Conservation (phyloP, 1,139 yeast genomes). For the Suhomyces chickasaworum region DNA sequence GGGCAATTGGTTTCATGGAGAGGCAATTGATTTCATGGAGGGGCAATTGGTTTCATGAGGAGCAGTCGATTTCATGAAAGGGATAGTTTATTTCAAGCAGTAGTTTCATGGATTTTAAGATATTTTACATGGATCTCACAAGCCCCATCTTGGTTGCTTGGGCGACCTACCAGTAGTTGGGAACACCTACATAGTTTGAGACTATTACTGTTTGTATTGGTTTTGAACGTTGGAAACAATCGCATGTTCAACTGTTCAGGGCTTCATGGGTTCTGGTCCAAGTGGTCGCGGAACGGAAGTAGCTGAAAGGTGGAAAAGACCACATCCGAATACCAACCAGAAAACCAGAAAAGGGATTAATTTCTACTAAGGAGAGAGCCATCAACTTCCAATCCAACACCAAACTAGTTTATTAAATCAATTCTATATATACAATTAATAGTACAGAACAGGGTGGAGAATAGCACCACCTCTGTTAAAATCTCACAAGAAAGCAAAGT, state of each 20-base stretch:
- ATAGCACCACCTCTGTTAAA: no score
- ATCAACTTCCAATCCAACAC: background rate
- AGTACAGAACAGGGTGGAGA: background rate
- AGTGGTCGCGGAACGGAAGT: no score
- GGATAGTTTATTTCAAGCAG: no score
- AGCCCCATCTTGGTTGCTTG: background rate
- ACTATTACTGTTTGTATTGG: background rate
- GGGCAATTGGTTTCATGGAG: background rate
- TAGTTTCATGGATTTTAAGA: background rate
- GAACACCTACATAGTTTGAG: background rate
- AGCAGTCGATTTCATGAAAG: no score
- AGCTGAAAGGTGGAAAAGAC: no score
- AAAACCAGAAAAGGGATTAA: no score
- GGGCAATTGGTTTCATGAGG: no score
- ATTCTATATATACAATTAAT: constrained; percentile 4
- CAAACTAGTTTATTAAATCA: background rate
- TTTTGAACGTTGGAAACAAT: background rate
- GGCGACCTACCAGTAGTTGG: background rate
- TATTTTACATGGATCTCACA: background rate
- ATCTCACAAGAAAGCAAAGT: no score
- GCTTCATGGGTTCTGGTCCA: background rate
- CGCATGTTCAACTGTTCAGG: background rate
- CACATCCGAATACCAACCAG: no score
- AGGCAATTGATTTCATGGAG: no score
- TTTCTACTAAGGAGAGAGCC: no score